phyloP scores from a whole-genome alignment of 768 basidiomycete species.

The Dacryopinax primogenitus region DNA sequence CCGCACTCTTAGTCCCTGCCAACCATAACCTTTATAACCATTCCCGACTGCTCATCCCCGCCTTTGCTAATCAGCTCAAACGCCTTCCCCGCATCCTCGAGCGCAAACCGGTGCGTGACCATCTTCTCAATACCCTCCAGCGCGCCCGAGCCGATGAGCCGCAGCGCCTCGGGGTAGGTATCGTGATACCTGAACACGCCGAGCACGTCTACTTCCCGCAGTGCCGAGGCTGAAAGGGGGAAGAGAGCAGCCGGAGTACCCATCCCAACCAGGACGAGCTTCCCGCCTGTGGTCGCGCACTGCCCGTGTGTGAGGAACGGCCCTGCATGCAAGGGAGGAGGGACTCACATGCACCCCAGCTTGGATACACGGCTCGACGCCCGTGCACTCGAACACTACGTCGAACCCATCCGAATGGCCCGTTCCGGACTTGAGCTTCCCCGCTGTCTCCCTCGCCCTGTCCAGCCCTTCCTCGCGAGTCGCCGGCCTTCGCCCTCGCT shows the following conservation, averaged over 20 bases:
- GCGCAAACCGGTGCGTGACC: slow-evolving; percentile 61
- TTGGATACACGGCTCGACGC: slow-evolving; percentile 83
- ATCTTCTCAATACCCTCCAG: slow-evolving; percentile 56
- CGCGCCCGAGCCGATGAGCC: slow-evolving; percentile 57
- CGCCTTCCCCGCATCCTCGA: slow-evolving; percentile 54
- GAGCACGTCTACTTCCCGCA: slow-evolving; percentile 83
- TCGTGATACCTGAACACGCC: slow-evolving; percentile 61
- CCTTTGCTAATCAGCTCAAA: slow-evolving; percentile 74
- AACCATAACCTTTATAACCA: slow-evolving; percentile 88
- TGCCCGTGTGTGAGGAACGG: slow-evolving; percentile 25
- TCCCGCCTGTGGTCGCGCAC: slow-evolving; percentile 74
- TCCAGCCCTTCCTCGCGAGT: slow-evolving; percentile 14
- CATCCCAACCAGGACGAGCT: slow-evolving; percentile 93
- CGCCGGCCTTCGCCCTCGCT: slow-evolving; percentile 29
- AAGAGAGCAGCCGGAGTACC: slow-evolving; percentile 69
- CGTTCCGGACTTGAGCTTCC: slow-evolving; percentile 37
- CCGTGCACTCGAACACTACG: slow-evolving; percentile 88
- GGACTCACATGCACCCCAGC: slow-evolving; percentile 73
- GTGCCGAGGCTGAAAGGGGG: slow-evolving; percentile 70
- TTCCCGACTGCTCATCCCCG: slow-evolving; percentile 58
- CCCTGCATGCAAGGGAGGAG: slow-evolving; percentile 15
- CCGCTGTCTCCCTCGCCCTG: slow-evolving; percentile 32
- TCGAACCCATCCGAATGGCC: slow-evolving; percentile 72
- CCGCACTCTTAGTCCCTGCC: slow-evolving; percentile 20
- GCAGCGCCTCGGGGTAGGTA: slow-evolving; percentile 78